These are phyloP conservation scores for Lepidium africanum DNA, from an alignment of 345 rosid genomes.

Conservation along the genomic window DNA sequence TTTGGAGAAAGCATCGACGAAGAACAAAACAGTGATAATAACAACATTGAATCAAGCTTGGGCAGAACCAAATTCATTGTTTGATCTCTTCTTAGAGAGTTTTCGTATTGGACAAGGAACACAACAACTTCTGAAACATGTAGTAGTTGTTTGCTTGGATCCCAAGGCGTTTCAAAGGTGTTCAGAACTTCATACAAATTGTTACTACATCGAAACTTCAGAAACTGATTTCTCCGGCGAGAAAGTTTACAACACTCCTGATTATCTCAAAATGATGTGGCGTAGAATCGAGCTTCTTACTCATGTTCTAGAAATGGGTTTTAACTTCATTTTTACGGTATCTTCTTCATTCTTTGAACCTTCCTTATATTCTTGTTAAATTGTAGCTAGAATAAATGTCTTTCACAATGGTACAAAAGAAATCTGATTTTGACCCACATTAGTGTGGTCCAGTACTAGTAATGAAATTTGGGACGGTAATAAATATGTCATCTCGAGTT, in stretches of 20 bases:
- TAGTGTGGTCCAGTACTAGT: no score
- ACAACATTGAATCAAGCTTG: constrained; percentile 63
- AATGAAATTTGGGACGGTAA: no score
- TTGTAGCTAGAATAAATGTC: not conserved
- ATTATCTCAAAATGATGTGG: constrained; percentile 76
- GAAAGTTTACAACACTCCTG: constrained; percentile 48
- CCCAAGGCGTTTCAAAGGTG: constrained; percentile 48
- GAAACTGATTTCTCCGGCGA: constrained; percentile 40
- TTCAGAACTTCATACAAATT: constrained; percentile 33
- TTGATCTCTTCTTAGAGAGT: constrained; percentile 66
- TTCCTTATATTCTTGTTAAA: not conserved
- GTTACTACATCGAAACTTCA: constrained; percentile 26
- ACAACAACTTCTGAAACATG: constrained; percentile 32
- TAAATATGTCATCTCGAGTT: no score
- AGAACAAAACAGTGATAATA: constrained; percentile 51
- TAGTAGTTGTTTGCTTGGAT: constrained; percentile 52
- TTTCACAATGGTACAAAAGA: not conserved
- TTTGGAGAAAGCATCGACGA: constrained; percentile 17
- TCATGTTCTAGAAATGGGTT: constrained; percentile 49
- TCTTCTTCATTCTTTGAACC: not conserved
- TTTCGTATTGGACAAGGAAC: constrained; percentile 48
- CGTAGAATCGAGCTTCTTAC: constrained; percentile 45
- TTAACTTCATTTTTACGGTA: constrained; percentile 67
- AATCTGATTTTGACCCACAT: not conserved
- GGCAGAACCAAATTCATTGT: constrained; percentile 51